Evolutionary conservation across 176 grass and related monocot genomes (phyloP), one percentile per base, ranked within the genome.

Genomic region (Hsuehochloa calcarea): DNA sequence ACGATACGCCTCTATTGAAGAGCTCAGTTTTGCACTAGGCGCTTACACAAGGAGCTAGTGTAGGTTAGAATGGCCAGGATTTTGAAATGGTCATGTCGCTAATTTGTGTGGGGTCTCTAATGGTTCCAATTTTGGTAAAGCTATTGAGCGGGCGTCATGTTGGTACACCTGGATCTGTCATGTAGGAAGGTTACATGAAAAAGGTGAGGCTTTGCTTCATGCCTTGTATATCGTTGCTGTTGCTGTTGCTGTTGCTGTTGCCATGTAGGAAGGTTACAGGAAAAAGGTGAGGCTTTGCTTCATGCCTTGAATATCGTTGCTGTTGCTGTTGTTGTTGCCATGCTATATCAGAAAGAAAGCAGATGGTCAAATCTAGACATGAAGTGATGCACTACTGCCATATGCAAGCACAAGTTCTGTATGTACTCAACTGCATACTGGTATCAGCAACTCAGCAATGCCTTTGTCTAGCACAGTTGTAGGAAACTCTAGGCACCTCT

Each of bases 1-100:
- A 49, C 3, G 46, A 49, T 9, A 15, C 11, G 37, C 10, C 26
- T 67, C 55, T 43, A 10, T 23, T 13, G 7, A 1, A n/a, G 16
- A 63, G 16, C 43, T 7, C 47, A 54, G 40, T 80, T 84, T 90
- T 85, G 52, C 44, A 23, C 38, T 81, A 85, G 35, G 43, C 41
- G 6, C 62, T 62, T 51, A 51, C 8, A 15, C 23, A 37, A 14
- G 25, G 62, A 78, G 5, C 31, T 13, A n/a, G 29, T 46, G 55
- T 86, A 86, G 71, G 25, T 38, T 64, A 22, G 54, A 80, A 41
- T 78, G 81, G 62, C 67, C 51, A 45, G 19, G 68, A 5, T 65
- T 91, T 85, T 84, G n/a, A 76, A 49, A 47, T 74, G 65, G 37
- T 75, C 70, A 78, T 63, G 35, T 20, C 62, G 25, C 31, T 85